Conservation (phyloP, 1,284 basidiomycete species). For the Ganoderma meredithae region DNA sequence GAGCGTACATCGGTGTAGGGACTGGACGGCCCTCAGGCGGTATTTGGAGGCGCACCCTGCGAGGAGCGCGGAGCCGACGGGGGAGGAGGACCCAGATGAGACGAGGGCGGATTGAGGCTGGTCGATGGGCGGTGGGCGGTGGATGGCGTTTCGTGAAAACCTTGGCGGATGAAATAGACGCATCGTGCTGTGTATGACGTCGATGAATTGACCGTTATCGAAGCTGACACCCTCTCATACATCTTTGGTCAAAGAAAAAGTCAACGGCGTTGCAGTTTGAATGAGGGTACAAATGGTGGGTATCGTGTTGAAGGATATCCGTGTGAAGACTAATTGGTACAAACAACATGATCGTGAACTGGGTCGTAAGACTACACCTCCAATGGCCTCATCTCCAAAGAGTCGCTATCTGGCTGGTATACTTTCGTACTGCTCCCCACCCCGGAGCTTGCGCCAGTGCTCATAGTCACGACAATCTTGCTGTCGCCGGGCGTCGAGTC, state of each 20-base stretch:
- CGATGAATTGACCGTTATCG: background rate
- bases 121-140: background rate
- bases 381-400: background rate
- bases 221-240: background rate
- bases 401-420: background rate
- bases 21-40: slow-evolving; percentile 38
- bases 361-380: background rate
- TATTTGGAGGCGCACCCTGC: slow-evolving; percentile 17
- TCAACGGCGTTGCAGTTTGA: too few species aligned
- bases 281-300: background rate
- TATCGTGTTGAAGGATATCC: background rate
- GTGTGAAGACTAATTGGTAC: slow-evolving; percentile 3
- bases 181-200: background rate
- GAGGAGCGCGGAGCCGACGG: slow-evolving; percentile 1
- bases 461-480: background rate
- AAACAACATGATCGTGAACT: background rate
- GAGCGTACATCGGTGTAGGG: slow-evolving; percentile 41
- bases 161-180: background rate
- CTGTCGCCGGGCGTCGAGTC: background rate
- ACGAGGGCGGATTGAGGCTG: background rate
- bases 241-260: background rate
- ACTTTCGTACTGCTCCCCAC: slow-evolving; percentile 5
- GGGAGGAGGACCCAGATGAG: background rate
- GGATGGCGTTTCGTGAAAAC: background rate
- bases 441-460: background rate